Evolutionary conservation across 805 yeast species (phyloP), one percentile per base, ranked within the genome.

Genomic region (Wickerhamomyces pijperi): DNA sequence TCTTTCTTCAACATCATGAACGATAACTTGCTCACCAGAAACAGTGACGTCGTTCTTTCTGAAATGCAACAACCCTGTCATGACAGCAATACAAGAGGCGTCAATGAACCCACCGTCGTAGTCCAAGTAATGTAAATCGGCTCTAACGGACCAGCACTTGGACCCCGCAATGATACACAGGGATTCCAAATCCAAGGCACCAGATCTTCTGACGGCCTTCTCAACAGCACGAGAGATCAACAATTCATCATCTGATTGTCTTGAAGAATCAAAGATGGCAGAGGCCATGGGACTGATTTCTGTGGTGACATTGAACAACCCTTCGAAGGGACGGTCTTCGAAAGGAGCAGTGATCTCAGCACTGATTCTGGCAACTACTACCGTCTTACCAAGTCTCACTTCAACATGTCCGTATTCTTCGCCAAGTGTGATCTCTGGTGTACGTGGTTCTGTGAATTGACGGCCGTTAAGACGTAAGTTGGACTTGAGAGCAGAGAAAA

Each of bases 91-190:
- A 60, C 95, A 84, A 33, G 90, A 80, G 6, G 86, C 82, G 58
- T 92, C 98, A 32, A 88, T 78, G 36, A 92, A 71, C 16, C 94
- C 94, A 33, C 98, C 98, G 59, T 92, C 98, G 53, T 76, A 86
- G 55, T 87, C 82, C 41, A 92, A 61, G 50, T 84, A 83, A 53
- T 87, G 94, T 15, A 92, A 76, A 54, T 88, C 97, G 0, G 94
- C 97, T 42, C 94, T 72, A 12, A 92, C 67, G 40, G 78, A 70
- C 98, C 98, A 92, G 54, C 94, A 87, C 47, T 85, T 80, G 39
- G 77, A 72, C 2, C 97, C 97, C 0, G 96, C 94, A 18, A 83
- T 74, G 35, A 92, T 85, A 62, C 97, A 90, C 35, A 92, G 62
- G 36, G 85, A 76, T 57, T 92, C 98, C 33, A 90, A 69, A 59